phyloP scores from a whole-genome alignment of 2,329 filamentous ascomycete genomes.

The Fusarium brevicatenulatum region DNA sequence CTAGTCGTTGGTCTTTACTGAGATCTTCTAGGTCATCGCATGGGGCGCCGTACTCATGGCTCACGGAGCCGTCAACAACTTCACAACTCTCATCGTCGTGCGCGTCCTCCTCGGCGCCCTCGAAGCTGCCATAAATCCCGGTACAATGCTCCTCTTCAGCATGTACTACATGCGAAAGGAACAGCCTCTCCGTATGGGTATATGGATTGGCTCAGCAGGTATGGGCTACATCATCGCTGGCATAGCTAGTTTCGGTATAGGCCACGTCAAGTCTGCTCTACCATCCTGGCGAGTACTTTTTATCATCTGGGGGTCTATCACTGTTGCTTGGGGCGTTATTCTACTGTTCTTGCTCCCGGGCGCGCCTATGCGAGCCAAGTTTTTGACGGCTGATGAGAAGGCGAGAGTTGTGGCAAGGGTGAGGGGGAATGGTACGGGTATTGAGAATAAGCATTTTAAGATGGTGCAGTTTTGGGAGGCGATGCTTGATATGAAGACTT shows the following conservation, averaged over 20 bases:
- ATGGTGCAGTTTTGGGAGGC: conserved; percentile 59
- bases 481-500: conserved; percentile 65
- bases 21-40: neutral
- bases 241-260: conserved; percentile 35
- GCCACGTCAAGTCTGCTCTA: conserved; percentile 25
- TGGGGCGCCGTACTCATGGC: conserved; percentile 10
- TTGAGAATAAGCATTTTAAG: conserved; percentile 62
- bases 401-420: conserved; percentile 60
- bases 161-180: conserved; percentile 38
- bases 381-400: conserved; percentile 57
- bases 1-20: no score
- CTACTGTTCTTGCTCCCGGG: conserved; percentile 65
- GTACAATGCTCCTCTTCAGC: conserved; percentile 30
- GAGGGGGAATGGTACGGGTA: conserved; percentile 61
- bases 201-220: conserved; percentile 32
- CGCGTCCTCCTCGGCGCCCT: neutral
- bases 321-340: conserved; percentile 61
- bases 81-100: neutral
- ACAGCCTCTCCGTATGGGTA: conserved; percentile 32
- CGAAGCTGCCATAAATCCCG: conserved; percentile 4
- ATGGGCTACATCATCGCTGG: conserved; percentile 35
- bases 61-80: neutral
- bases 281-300: conserved; percentile 25
- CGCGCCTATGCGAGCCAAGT: conserved; percentile 60
- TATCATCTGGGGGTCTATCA: conserved; percentile 40